These are phyloP conservation scores for Marasmius oreades DNA, from an alignment of 1,284 basidiomycete genomes.

Conservation along the genomic window DNA sequence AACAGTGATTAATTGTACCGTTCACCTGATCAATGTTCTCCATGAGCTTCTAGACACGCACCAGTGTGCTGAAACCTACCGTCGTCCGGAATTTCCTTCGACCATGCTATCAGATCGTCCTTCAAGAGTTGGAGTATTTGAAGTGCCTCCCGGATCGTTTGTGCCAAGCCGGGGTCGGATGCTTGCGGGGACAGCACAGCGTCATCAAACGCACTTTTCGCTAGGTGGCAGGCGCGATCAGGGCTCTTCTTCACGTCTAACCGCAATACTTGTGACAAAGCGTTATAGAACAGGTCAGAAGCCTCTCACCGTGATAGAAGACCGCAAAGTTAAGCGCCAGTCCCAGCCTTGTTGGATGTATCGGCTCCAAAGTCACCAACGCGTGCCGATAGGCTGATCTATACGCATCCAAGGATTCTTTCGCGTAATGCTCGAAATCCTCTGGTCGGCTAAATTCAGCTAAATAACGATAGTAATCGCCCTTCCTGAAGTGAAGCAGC, in stretches of 20 bases:
- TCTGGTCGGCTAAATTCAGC: slow-evolving; percentile 55
- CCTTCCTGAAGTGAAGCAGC: slow-evolving; percentile 51
- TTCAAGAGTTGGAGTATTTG: slow-evolving; percentile 63
- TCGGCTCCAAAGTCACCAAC: slow-evolving; percentile 49
- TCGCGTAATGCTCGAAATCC: slow-evolving; percentile 45
- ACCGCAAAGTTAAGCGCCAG: slow-evolving; percentile 96
- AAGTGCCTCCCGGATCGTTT: slow-evolving; percentile 57
- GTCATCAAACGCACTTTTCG: slow-evolving; percentile 70
- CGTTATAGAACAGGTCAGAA: neutral
- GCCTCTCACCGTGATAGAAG: slow-evolving; percentile 77
- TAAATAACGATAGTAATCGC: slow-evolving; percentile 69
- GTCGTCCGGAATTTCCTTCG: slow-evolving; percentile 50
- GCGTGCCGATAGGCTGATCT: slow-evolving; percentile 67
- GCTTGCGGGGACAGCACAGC: slow-evolving; percentile 49
- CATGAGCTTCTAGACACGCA: neutral
- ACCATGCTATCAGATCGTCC: slow-evolving; percentile 66
- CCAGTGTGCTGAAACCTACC: slow-evolving; percentile 11
- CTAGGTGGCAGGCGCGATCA: slow-evolving; percentile 89
- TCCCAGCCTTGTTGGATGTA: slow-evolving; percentile 77
- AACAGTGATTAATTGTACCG: neutral
- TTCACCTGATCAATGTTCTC: neutral
- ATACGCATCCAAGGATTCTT: slow-evolving; percentile 59
- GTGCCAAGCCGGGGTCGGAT: slow-evolving; percentile 28
- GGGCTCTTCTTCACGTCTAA: slow-evolving; percentile 84
- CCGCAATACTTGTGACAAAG: neutral